Conservation (phyloP, 2,329 filamentous ascomycete genomes). For the Aspergillus quadrilineatus region DNA sequence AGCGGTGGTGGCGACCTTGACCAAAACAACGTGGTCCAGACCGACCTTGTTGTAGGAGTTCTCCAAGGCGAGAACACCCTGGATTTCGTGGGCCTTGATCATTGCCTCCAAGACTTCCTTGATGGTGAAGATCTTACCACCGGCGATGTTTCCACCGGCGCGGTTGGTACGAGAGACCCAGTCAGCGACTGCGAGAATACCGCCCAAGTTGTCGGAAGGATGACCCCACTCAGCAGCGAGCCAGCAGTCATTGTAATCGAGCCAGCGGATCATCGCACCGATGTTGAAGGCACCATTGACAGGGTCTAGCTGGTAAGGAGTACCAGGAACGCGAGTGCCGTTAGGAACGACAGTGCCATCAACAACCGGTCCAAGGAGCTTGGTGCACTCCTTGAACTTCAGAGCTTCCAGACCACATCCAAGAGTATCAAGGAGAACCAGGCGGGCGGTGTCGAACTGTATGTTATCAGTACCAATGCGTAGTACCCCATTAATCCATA, state of each 20-base stretch:
- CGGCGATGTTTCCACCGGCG: slow-evolving; percentile 70
- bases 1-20: slow-evolving; percentile 94
- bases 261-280: slow-evolving; percentile 96
- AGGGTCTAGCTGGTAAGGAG: slow-evolving; percentile 89
- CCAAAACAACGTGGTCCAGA: slow-evolving; percentile 93
- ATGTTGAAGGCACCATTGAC: slow-evolving; percentile 98
- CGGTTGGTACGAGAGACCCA: slow-evolving; percentile 96
- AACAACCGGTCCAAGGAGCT: slow-evolving; percentile 88
- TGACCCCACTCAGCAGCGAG: slow-evolving; percentile 98
- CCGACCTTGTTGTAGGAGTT: slow-evolving; percentile 99
- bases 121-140: slow-evolving; percentile 79
- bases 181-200: slow-evolving; percentile 93
- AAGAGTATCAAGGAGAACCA: slow-evolving; percentile 94
- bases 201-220: slow-evolving; percentile 95
- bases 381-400: slow-evolving; percentile 92
- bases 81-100: slow-evolving; percentile 99
- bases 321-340: slow-evolving; percentile 86
- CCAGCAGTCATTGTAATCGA: slow-evolving; percentile 99
- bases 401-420: slow-evolving; percentile 95
- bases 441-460: slow-evolving; percentile 85
- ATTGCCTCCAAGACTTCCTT: slow-evolving; percentile 92
- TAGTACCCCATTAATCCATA: no score
- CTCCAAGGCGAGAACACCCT: slow-evolving; percentile 92
- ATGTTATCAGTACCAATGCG: not conserved
- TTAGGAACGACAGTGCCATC: slow-evolving; percentile 88